Conservation (phyloP, 345 rosid species). For the Toxicodendron radicans region DNA sequence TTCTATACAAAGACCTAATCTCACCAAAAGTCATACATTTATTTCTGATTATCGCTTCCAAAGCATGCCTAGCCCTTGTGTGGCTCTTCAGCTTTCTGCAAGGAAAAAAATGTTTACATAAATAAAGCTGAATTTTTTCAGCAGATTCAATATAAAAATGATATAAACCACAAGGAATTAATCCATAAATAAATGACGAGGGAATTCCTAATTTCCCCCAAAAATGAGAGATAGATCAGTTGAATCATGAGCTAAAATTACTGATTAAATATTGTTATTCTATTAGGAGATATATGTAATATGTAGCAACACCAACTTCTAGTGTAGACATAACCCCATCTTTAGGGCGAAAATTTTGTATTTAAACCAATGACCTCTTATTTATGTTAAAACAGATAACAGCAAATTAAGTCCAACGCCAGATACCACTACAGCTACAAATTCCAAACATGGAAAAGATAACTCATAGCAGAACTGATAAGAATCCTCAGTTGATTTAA, state of each 20-base stretch:
- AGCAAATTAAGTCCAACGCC: neutral
- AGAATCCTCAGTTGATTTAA: neutral
- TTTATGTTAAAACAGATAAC: neutral
- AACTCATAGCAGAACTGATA: neutral
- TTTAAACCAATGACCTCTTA: neutral
- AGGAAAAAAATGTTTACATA: neutral
- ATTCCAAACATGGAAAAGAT: neutral
- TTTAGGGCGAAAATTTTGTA: neutral
- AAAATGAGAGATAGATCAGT: neutral
- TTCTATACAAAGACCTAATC: conserved; percentile 3
- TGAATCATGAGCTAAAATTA: neutral
- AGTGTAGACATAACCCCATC: neutral
- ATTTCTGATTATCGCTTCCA: conserved; percentile 8
- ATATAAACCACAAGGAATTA: neutral
- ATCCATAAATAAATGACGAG: neutral
- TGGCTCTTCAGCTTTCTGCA: conserved; percentile 28
- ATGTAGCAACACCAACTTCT: neutral
- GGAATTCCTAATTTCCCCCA: neutral
- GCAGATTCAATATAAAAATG: neutral
- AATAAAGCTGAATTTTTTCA: neutral
- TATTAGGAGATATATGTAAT: neutral
- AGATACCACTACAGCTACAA: neutral
- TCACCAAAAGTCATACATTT: conserved; percentile 19
- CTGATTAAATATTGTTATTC: neutral
- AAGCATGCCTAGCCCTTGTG: conserved; percentile 13